Percentiles rank a stretch among this genome's conserved stretches.
Conservation (phyloP, 495 filamentous ascomycete species). For the Tuber indicum region DNA sequence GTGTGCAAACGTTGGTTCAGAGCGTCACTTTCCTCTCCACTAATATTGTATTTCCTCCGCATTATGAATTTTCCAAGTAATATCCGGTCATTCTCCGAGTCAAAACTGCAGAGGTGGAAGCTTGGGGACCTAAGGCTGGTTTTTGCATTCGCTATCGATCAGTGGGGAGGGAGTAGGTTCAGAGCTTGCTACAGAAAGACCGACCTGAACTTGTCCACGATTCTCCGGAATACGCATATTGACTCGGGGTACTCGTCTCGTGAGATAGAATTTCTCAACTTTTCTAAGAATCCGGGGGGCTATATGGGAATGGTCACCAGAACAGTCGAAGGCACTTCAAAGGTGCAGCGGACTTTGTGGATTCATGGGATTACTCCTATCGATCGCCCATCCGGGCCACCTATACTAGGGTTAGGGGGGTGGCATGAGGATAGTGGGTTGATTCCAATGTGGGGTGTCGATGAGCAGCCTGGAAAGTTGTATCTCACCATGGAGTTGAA, state of each 20-base stretch:
- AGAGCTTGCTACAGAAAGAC: constrained; percentile 25
- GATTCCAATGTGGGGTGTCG: constrained; percentile 14
- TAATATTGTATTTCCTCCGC: constrained; percentile 18
- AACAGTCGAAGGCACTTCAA: neutral
- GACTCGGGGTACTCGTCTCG: constrained; percentile 26
- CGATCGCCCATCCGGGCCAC: neutral
- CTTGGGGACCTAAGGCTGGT: constrained; percentile 20
- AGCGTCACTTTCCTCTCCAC: constrained; percentile 20
- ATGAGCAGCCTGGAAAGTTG: constrained; percentile 22
- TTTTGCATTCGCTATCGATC: constrained; percentile 19
- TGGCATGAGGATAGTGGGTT: neutral
- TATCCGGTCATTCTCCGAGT: constrained; percentile 18
- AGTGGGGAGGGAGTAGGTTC: constrained; percentile 19
- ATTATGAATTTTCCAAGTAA: constrained; percentile 25
- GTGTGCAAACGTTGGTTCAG: constrained; percentile 28
- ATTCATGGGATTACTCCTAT: constrained; percentile 17
- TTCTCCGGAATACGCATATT: constrained; percentile 13
- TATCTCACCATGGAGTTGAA: constrained; percentile 32
- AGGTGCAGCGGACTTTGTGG: constrained; percentile 25
- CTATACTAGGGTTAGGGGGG: neutral
- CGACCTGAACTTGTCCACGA: constrained; percentile 17
- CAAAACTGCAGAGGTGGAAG: constrained; percentile 24
- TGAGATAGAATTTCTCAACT: constrained; percentile 26
- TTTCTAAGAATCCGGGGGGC: constrained; percentile 20
- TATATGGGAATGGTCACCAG: constrained; percentile 30